Evolutionary conservation across 2,329 filamentous ascomycete species (phyloP), one percentile per base, ranked within the genome.

Genomic region (Fusarium avenaceum): DNA sequence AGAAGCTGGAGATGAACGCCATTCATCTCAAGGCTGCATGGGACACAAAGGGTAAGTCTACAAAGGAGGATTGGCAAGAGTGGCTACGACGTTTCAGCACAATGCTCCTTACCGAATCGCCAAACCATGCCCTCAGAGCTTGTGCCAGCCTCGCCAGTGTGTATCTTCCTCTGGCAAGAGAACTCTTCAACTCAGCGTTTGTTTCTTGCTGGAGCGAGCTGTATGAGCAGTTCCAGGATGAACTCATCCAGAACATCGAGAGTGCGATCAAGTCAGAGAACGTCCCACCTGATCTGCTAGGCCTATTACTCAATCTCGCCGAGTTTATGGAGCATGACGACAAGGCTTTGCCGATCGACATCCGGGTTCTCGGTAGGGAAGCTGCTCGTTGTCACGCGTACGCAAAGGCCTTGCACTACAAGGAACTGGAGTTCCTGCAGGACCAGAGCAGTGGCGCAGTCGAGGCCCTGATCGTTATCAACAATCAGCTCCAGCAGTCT

Each of bases 311-410:
- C 48, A 99, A 99, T 75, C 86, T 99, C 50, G 96, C 96, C 22
- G 96, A 99, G 77, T 99, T 99, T 78, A 99, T 99, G 96, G 96
- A 99, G 77, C 96, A 99, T 75, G 96, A 99, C 73, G 96, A 99
- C 78, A 99, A 99, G 79, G 95, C 96, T 15, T 83, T 99, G 52
- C 96, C 96, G 3, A 99, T 99, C 66, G 96, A 99, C 76, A 97
- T 99, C 68, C 87, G 96, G 48, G 94, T 96, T 11, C 86, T 99
- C 13, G 96, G 96, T 32, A 92, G 95, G 76, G 97, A 98, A 78
- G 96, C 96, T 48, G 95, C 92, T 20, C 95, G 96, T 74, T 99
- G 96, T 72, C 96, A 99, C 79, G 96, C 96, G 6, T 99, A 97
- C 76, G 96, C 96, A 33, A 99, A 99, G 80, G 96, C 96, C 11